Evolutionary conservation across 225 moss, liverwort and hornwort genomes (phyloP).

Genomic region (Polytrichum formosum): DNA sequence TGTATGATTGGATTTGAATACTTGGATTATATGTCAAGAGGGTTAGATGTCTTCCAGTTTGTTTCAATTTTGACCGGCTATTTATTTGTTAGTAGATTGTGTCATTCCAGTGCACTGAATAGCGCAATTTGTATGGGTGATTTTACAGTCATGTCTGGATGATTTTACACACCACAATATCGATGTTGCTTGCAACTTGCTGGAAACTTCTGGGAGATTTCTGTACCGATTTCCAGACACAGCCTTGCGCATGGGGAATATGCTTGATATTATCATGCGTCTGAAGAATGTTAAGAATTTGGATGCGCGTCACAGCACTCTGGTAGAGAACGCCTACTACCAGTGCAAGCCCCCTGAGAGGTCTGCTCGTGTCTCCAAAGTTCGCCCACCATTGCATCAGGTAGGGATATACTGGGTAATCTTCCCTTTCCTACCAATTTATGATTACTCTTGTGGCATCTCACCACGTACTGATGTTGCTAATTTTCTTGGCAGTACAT

Average conservation of each 20-base stretch:
- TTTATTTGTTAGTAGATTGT: no score
- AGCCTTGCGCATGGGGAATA: slow-evolving; percentile 90
- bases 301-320: slow-evolving; percentile 98
- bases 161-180: slow-evolving; percentile 99
- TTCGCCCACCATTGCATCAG: slow-evolving; percentile 93
- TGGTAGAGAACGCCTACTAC: slow-evolving; percentile 98
- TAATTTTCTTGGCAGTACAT: slow-evolving; percentile 69
- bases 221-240: slow-evolving; percentile 90
- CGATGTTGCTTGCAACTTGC: slow-evolving; percentile 98
- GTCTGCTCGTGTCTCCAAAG: slow-evolving; percentile 90
- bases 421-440: slow-evolving; percentile 5
- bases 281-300: slow-evolving; percentile 97
- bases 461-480: neutral
- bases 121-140: slow-evolving; percentile 11
- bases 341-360: slow-evolving; percentile 99
- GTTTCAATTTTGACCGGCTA: no score
- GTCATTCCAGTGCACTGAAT: slow-evolving; percentile 12
- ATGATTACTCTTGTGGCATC: no score
- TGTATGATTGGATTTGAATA: no score
- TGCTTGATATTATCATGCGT: slow-evolving; percentile 99
- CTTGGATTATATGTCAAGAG: no score
- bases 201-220: slow-evolving; percentile 95
- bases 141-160: slow-evolving; percentile 85
- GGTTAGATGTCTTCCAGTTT: no score
- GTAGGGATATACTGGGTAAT: slow-evolving; percentile 18